A percentile compares a stretch with the other conserved stretches of the same genome.
These are phyloP conservation scores for Tolypocladium sp. DNA, from an alignment of 2,329 filamentous ascomycete genomes.

Conservation along the genomic window DNA sequence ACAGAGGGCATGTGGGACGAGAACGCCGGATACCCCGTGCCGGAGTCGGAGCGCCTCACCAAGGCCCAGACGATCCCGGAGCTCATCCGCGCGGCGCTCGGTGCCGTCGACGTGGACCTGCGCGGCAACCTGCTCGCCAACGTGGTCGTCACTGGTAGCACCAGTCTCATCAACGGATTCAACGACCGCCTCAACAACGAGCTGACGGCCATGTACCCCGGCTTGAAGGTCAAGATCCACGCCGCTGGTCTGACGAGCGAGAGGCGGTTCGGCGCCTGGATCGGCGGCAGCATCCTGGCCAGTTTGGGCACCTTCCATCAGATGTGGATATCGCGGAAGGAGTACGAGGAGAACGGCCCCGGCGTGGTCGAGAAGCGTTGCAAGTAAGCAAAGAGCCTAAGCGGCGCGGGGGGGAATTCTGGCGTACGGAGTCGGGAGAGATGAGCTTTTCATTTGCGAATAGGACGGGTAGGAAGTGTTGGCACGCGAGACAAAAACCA, in stretches of 20 bases:
- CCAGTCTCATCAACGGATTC: conserved; percentile 81
- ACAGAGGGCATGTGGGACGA: conserved; percentile 90
- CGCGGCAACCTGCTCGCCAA: conserved; percentile 76
- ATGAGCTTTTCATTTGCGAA: conserved; percentile 7
- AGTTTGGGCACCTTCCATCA: conserved; percentile 97
- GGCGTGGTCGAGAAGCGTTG: conserved; percentile 93
- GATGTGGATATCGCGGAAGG: conserved; percentile 97
- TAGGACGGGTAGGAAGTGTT: neutral
- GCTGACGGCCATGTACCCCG: conserved; percentile 71
- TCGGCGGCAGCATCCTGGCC: conserved; percentile 90
- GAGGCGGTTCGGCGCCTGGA: conserved; percentile 87
- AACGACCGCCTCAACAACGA: conserved; percentile 84
- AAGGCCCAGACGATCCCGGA: conserved; percentile 75
- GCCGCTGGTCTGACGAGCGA: conserved; percentile 81
- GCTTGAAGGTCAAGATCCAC: conserved; percentile 78
- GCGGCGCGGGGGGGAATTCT: conserved; percentile 7
- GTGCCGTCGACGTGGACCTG: conserved; percentile 80
- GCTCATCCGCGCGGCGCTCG: conserved; percentile 68
- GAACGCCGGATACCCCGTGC: conserved; percentile 53
- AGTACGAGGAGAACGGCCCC: conserved; percentile 91
- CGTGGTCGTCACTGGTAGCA: conserved; percentile 86
- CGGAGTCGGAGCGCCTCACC: conserved; percentile 39
- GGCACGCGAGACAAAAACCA: neutral
- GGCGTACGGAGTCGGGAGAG: conserved; percentile 26
- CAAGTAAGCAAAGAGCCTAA: conserved; percentile 49